Evolutionary conservation across 805 yeast species (phyloP), one percentile per base, ranked within the genome.

Genomic region (Lachancea kluyveri): DNA sequence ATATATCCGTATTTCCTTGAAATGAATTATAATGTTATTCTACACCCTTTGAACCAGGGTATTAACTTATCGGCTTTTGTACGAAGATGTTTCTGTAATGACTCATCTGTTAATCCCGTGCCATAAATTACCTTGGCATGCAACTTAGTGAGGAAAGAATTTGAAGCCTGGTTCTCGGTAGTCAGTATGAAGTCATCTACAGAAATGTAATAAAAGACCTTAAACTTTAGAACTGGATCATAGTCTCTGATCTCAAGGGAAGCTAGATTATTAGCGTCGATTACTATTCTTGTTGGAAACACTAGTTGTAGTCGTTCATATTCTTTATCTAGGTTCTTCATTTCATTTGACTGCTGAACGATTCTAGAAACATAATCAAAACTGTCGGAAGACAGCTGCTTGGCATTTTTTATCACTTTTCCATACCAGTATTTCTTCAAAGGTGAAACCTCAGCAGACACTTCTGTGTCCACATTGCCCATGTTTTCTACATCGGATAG

Each of bases 11-110:
- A n/a, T n/a, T n/a, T n/a, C n/a, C n/a, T n/a, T n/a, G n/a, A n/a
- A n/a, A 20, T 29, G 24, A 17, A 12, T 31, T n/a, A 19, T 14
- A 24, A 43, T 25, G 9, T 33, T 3, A 44, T 35, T 25, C 39
- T 36, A 5, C 33, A 24, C 9, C 31, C 38, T 16, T 24, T 32
- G 1, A 48, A 28, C 52, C 52, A 50, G 4, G 50, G 45, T 3
- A 50, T 23, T 9, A 40, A 21, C 13, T 36, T 45, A 6, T 30
- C 28, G 3, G 40, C 26, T 12, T 41, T 48, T 6, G 26, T 33
- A 3, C 36, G 16, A 8, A 50, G 26, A 11, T 36, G 33, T 1
- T 33, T 12, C 5, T 39, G 17, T 9, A 40, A 23, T 6, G 32
- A 28, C n/a, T 30, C 25, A 9, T 28, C 31, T 11, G 41, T 24